Evolutionary conservation across 768 basidiomycete species (phyloP).

Genomic region (Clitopilus passeckerianus): DNA sequence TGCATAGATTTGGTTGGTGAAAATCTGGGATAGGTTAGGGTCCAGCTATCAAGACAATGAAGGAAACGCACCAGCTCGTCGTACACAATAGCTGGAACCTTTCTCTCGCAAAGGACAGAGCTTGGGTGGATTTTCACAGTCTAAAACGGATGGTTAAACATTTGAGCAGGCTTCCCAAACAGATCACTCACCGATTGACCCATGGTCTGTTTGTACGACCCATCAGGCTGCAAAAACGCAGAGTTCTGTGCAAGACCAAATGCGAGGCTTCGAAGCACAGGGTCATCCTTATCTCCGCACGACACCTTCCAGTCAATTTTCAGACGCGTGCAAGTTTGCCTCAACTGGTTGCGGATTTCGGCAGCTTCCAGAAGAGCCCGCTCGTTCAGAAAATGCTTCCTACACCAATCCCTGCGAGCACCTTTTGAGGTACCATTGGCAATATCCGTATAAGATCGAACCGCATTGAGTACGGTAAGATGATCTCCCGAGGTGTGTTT

Average conservation of each 20-base stretch:
- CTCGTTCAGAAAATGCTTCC: conserved; percentile 77
- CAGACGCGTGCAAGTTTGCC: conserved; percentile 53
- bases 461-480: conserved; percentile 81
- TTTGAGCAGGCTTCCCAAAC: background rate
- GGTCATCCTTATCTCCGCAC: conserved; percentile 60
- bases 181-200: conserved; percentile 52
- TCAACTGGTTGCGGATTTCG: conserved; percentile 78
- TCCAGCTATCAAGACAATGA: background rate
- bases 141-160: conserved; percentile 21
- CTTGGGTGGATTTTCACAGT: conserved; percentile 88
- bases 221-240: conserved; percentile 81
- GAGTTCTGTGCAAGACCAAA: conserved; percentile 79
- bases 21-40: conserved; percentile 40
- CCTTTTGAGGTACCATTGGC: conserved; percentile 38
- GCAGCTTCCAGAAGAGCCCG: conserved; percentile 74
- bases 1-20: conserved; percentile 83
- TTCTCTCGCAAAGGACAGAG: conserved; percentile 77
- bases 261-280: conserved; percentile 67
- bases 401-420: conserved; percentile 72
- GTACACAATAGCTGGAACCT: conserved; percentile 83
- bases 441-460: conserved; percentile 78
- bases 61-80: conserved; percentile 76
- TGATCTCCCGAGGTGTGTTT: conserved; percentile 87
- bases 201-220: conserved; percentile 80
- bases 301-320: conserved; percentile 56